Evolutionary conservation across 2,329 filamentous ascomycete genomes (phyloP), one percentile per base, ranked within the genome.

Genomic region (Alternaria longipes): DNA sequence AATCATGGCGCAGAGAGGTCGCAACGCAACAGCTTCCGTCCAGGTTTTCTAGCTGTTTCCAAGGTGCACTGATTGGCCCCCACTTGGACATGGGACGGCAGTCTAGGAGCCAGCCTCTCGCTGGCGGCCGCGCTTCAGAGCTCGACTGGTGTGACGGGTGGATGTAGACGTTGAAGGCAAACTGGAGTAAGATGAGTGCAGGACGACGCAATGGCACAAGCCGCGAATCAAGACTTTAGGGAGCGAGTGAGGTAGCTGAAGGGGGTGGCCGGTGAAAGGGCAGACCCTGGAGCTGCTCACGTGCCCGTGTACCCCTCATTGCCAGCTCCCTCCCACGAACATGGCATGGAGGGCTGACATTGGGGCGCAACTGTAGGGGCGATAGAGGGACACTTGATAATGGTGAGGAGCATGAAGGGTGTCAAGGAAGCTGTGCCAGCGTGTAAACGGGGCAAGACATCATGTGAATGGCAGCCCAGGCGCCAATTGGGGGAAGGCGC

Each of bases 1-100:
- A 75, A 66, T 74, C 71, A 68, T 60, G 55, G 61, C 47, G 36
- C 54, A 50, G 42, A 60, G 54, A 49, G 56, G 53, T 56, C 51
- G 60, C 62, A 57, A 51, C 58, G 64, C 63, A 56, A 47, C 60
- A 56, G 40, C 22, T 40, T 52, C 41, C 42, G 61, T 62, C 64
- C 70, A 70, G 66, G 71, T 67, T 72, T 75, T 77, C 73, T 73
- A 74, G 73, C 69, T 68, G 67, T 67, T 76, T 77, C 73, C 63
- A 73, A 51, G 59, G 45, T 6, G 57, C 55, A 53, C 54, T 74
- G 74, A 74, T 75, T 76, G 74, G 75, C 64, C 66, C 64, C 55
- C 62, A 63, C 56, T 50, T 46, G 20, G 30, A 52, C 58, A 60
- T 57, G 58, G 53, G 46, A 54, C 40, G 47, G 51, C 60, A 60